Evolutionary conservation across 108 stramenopile genomes (phyloP), one percentile per base, ranked within the genome.

Genomic region (Cyclotella atomus): DNA sequence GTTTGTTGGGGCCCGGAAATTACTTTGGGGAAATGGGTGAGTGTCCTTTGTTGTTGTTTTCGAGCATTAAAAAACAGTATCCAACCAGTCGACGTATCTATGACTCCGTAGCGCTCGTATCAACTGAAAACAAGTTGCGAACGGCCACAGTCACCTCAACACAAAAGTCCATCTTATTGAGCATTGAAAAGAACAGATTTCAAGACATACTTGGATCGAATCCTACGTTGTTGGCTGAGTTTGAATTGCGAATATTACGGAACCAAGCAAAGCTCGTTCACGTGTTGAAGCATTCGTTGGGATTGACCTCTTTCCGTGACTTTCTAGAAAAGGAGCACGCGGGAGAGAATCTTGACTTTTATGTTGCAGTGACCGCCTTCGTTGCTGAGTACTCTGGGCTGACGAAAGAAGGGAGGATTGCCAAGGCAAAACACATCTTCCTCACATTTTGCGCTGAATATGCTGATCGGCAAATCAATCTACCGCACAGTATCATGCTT

Each of bases 11-110:
- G 20, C 88, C 90, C 29, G 93, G 93, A 27, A 90, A 94, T 59
- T 91, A 94, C 81, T 94, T 92, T 79, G 85, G 82, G 53, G 93
- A 94, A 73, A 91, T 94, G 62, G 89, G n/a, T n/a, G n/a, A n/a
- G n/a, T n/a, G n/a, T n/a, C n/a, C n/a, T n/a, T n/a, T n/a, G n/a
- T n/a, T n/a, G n/a, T n/a, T n/a, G n/a, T n/a, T n/a, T n/a, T n/a
- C n/a, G n/a, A n/a, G n/a, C n/a, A n/a, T n/a, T n/a, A n/a, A n/a
- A n/a, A n/a, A n/a, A n/a, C n/a, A n/a, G n/a, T n/a, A n/a, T n/a
- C n/a, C n/a, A n/a, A n/a, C n/a, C n/a, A n/a, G n/a, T n/a, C n/a
- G n/a, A n/a, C n/a, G n/a, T n/a, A n/a, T n/a, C n/a, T n/a, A n/a
- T n/a, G n/a, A n/a, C n/a, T n/a, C n/a, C n/a, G n/a, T n/a, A n/a